These are phyloP conservation scores for Sporothrix brasiliensis DNA, from an alignment of 2,329 filamentous ascomycete genomes.

Conservation along the genomic window DNA sequence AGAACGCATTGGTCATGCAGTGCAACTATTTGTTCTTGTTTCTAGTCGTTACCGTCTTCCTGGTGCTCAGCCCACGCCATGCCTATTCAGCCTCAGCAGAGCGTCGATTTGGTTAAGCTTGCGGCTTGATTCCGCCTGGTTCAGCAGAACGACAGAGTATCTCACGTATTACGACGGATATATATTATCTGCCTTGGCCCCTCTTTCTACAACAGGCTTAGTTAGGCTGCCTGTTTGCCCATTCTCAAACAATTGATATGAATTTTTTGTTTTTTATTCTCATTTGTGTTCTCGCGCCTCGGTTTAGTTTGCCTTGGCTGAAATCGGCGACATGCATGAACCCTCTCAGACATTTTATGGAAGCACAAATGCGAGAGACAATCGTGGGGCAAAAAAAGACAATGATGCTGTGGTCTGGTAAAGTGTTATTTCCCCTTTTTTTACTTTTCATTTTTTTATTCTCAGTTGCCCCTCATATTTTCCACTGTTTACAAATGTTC, in stretches of 20 bases:
- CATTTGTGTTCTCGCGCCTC: background rate
- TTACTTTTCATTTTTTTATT: background rate
- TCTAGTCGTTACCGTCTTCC: background rate
- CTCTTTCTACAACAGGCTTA: slow-evolving; percentile 11
- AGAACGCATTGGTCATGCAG: slow-evolving; percentile 1
- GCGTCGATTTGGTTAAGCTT: background rate
- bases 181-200: slow-evolving; percentile 7
- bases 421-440: no score
- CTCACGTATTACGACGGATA: background rate
- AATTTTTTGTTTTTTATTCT: background rate
- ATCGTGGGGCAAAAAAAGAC: no score
- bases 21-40: background rate
- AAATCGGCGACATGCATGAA: background rate
- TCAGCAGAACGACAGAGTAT: background rate
- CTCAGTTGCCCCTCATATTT: background rate
- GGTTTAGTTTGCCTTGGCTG: background rate
- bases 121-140: slow-evolving; percentile 14
- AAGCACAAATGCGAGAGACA: no score
- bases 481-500: no score
- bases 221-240: background rate
- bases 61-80: slow-evolving; percentile 19
- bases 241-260: background rate
- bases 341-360: no score
- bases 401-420: no score
- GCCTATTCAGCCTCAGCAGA: slow-evolving; percentile 24